phyloP scores from a whole-genome alignment of 2,329 filamentous ascomycete species.

The Beauveria australis region DNA sequence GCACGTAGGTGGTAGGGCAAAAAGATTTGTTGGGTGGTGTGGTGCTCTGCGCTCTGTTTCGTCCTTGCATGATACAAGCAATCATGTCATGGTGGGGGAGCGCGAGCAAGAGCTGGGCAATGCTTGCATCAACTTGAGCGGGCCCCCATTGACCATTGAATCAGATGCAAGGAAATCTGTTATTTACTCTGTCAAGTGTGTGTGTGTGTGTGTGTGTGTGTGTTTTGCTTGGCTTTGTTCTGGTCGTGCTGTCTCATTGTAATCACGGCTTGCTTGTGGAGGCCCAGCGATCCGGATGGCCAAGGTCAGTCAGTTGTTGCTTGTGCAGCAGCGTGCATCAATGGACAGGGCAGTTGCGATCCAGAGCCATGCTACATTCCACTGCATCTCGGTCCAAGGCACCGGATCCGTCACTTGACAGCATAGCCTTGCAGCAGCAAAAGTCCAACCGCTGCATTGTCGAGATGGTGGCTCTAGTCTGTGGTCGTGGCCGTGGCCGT shows the following conservation, averaged over 20 bases:
- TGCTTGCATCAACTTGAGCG: too few relatives aligned
- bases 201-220: neutral
- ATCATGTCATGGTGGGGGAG: neutral
- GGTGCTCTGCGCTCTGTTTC: neutral
- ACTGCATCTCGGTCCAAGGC: neutral
- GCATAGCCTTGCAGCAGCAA: neutral
- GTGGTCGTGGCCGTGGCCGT: neutral
- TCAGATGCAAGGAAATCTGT: conserved; percentile 4
- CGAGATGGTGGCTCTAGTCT: neutral
- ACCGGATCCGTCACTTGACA: neutral
- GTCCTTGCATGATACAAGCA: neutral
- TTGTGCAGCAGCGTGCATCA: too few relatives aligned
- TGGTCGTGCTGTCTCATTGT: neutral
- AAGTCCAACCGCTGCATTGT: neutral
- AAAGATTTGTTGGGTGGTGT: neutral
- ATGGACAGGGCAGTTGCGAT: neutral
- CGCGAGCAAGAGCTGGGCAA: neutral
- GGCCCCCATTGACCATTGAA: neutral
- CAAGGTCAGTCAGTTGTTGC: too few relatives aligned
- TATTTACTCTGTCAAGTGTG: neutral
- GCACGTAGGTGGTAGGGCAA: neutral
- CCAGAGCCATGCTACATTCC: conserved; percentile 4
- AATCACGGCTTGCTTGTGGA: neutral
- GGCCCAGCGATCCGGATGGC: neutral
- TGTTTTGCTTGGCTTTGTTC: neutral